Conservation (phyloP, 2,329 filamentous ascomycete genomes). For the Cladosporium oxysporum region DNA sequence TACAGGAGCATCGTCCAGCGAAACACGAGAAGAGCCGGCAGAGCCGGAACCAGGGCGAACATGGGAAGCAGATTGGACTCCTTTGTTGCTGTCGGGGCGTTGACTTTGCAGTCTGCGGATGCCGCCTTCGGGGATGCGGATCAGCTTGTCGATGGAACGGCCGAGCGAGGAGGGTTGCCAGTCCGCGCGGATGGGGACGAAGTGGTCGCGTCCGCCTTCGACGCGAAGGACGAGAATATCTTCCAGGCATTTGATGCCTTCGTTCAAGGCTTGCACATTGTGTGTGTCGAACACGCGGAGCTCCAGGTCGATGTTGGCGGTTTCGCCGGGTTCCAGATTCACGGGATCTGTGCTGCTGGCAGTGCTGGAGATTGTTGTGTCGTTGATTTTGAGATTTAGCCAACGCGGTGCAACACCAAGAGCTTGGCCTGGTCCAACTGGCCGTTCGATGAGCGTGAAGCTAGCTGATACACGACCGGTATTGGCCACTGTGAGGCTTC, state of each 20-base stretch:
- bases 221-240: conserved; percentile 88
- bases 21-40: not conserved
- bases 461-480: conserved; percentile 80
- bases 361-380: conserved; percentile 25
- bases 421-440: conserved; percentile 50
- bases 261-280: conserved; percentile 71
- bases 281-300: conserved; percentile 65
- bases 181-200: conserved; percentile 74
- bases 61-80: conserved; percentile 13
- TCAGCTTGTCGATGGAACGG: conserved; percentile 83
- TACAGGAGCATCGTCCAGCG: conserved; percentile 49
- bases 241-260: conserved; percentile 66
- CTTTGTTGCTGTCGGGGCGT: conserved; percentile 43
- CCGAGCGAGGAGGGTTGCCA: conserved; percentile 86
- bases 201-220: conserved; percentile 82
- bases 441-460: conserved; percentile 77
- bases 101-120: conserved; percentile 70
- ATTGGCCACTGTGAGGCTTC: conserved; percentile 83
- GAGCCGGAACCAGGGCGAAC: not conserved
- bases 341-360: conserved; percentile 49
- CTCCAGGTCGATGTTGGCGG: conserved; percentile 68
- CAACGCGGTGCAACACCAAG: conserved; percentile 59
- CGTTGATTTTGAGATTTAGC: conserved; percentile 60
- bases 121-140: conserved; percentile 74
- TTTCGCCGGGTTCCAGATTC: conserved; percentile 81